These are phyloP conservation scores for Panus rudis DNA, from an alignment of 768 basidiomycete genomes.

Conservation along the genomic window DNA sequence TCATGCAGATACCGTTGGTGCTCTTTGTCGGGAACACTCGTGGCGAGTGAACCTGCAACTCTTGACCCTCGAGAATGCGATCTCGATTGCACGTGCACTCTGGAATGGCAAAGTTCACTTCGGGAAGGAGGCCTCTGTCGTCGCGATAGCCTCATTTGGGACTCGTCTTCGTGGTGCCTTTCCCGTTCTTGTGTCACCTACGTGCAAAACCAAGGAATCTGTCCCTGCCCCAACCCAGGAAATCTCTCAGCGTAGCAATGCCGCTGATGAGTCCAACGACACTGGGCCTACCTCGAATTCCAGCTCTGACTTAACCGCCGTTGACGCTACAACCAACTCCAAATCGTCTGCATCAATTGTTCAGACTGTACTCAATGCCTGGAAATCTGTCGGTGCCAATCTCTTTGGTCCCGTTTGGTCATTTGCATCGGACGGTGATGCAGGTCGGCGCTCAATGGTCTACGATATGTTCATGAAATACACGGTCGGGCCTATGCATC, in stretches of 20 bases:
- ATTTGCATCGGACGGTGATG: conserved; percentile 16
- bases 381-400: conserved; percentile 6
- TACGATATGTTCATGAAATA: conserved; percentile 12
- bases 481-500: conserved; percentile 4
- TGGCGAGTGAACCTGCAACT: conserved; percentile 7
- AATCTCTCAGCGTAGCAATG: no score
- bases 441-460: conserved; percentile 10
- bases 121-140: conserved; percentile 23
- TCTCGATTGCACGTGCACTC: conserved; percentile 12
- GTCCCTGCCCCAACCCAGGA: no score
- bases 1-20: conserved; percentile 18
- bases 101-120: conserved; percentile 18
- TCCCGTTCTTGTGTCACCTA: conserved; percentile 14
- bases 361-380: conserved; percentile 2
- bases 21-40: conserved; percentile 22
- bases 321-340: no score
- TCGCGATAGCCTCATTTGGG: conserved; percentile 15
- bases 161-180: conserved; percentile 12
- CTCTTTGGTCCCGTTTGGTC: conserved; percentile 11
- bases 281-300: no score
- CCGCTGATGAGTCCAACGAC: no score
- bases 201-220: conserved; percentile 11
- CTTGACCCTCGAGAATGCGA: conserved; percentile 10
- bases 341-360: no score
- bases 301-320: no score